Evolutionary conservation across 345 rosid genomes (phyloP).

Genomic region (Syzygium jambos): DNA sequence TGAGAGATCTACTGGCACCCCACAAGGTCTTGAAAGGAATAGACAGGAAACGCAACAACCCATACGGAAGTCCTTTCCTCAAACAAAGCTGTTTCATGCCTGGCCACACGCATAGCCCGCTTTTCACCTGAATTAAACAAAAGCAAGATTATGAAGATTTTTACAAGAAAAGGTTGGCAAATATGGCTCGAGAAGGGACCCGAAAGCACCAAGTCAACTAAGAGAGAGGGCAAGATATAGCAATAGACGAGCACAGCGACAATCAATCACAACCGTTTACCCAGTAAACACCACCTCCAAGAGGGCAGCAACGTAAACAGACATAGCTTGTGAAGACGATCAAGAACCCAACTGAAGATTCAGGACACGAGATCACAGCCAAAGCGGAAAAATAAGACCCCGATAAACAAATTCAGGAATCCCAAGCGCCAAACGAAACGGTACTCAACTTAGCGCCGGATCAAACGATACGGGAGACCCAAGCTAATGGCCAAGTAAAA

Average conservation of each 20-base stretch:
- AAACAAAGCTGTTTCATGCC: conserved; percentile 75
- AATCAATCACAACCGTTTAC: background rate
- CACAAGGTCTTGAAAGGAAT: conserved; percentile 87
- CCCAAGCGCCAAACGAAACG: no score
- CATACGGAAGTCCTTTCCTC: conserved; percentile 78
- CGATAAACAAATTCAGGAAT: no score
- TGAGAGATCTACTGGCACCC: conserved; percentile 83
- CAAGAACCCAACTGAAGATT: background rate
- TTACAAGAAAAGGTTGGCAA: background rate
- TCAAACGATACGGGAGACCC: background rate
- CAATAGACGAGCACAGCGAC: background rate
- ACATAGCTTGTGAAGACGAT: background rate
- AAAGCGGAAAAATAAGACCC: no score
- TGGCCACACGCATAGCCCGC: conserved; percentile 74
- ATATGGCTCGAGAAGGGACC: background rate
- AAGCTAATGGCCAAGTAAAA: background rate
- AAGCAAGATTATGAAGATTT: background rate
- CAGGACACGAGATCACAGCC: background rate
- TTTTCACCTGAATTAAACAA: conserved; percentile 42
- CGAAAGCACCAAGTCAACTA: background rate
- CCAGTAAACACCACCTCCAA: background rate
- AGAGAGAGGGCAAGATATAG: background rate
- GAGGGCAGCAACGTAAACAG: background rate
- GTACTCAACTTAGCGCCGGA: background rate
- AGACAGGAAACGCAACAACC: conserved; percentile 62